Conservation (phyloP, 352 stramenopile species). For the Phytophthora sansomeana region DNA sequence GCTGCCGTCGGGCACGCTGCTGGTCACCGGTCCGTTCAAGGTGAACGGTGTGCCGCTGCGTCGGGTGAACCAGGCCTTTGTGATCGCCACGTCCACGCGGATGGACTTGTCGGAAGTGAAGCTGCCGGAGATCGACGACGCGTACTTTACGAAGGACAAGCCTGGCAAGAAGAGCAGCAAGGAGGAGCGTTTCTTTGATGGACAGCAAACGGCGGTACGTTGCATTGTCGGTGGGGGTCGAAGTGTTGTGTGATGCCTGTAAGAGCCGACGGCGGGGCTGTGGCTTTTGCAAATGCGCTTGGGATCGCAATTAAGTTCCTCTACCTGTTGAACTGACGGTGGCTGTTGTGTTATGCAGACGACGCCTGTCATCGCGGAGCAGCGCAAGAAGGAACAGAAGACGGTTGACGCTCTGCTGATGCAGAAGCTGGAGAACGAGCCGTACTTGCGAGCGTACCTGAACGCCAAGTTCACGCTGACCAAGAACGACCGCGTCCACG, state of each 20-base stretch:
- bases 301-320: constrained; percentile 87
- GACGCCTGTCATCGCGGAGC: constrained; percentile 94
- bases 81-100: constrained; percentile 99
- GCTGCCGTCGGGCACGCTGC: constrained; percentile 95
- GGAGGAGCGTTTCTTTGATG: constrained; percentile 98
- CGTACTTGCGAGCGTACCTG: constrained; percentile 98
- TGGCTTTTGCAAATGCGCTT: constrained; percentile 56
- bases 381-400: constrained; percentile 99
- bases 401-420: constrained; percentile 94
- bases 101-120: constrained; percentile 94
- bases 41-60: constrained; percentile 98
- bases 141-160: constrained; percentile 97
- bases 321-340: constrained; percentile 57
- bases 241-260: constrained; percentile 22
- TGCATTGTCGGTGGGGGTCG: constrained; percentile 19
- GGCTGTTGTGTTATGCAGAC: constrained; percentile 26
- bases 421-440: constrained; percentile 87
- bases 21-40: constrained; percentile 96
- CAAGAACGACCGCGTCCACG: constrained; percentile 98
- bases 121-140: constrained; percentile 95
- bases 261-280: constrained; percentile 15
- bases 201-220: constrained; percentile 66
- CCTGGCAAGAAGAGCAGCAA: constrained; percentile 90
- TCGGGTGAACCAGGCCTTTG: constrained; percentile 98
- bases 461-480: constrained; percentile 98